Percentiles rank a stretch among this genome's conserved stretches.
phyloP scores from a whole-genome alignment of 2,329 filamentous ascomycete species.

The Emericellopsis cladophorae region DNA sequence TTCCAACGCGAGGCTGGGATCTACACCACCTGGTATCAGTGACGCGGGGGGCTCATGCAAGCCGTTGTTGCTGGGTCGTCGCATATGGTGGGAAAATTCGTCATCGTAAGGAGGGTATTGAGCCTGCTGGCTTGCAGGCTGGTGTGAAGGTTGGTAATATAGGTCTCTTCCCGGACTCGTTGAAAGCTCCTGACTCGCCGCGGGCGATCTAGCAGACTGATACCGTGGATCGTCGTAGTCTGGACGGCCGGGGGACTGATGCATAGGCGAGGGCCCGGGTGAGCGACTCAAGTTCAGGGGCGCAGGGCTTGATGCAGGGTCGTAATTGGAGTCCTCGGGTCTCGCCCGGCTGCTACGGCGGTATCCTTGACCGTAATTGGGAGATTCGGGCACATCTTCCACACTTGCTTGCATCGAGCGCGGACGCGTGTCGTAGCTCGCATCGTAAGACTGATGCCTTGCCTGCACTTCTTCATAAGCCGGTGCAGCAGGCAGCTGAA shows the following conservation, averaged over 20 bases:
- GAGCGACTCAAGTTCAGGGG: slow-evolving; percentile 28
- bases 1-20: slow-evolving; percentile 41
- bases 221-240: neutral
- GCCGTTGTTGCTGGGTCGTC: slow-evolving; percentile 17
- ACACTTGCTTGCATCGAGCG: slow-evolving; percentile 48
- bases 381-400: slow-evolving; percentile 49
- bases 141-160: neutral
- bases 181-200: slow-evolving; percentile 1
- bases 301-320: slow-evolving; percentile 25
- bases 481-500: slow-evolving; percentile 12
- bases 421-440: slow-evolving; percentile 28
- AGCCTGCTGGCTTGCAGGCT: slow-evolving; percentile 13
- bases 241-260: neutral
- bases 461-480: slow-evolving; percentile 22
- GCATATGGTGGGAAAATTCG: neutral
- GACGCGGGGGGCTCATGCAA: slow-evolving; percentile 40
- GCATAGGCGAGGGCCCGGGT: slow-evolving; percentile 7
- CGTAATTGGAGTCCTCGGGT: slow-evolving; percentile 26
- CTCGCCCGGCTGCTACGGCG: slow-evolving; percentile 8
- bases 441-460: slow-evolving; percentile 39
- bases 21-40: slow-evolving; percentile 47
- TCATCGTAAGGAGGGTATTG: slow-evolving; percentile 9
- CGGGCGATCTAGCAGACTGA: neutral
- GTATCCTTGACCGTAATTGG: slow-evolving; percentile 14
- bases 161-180: slow-evolving; percentile 3